Percentiles rank a stretch among this genome's conserved stretches.
Conservation (phyloP, 352 stramenopile genomes). For the Phytopythium delawarense region DNA sequence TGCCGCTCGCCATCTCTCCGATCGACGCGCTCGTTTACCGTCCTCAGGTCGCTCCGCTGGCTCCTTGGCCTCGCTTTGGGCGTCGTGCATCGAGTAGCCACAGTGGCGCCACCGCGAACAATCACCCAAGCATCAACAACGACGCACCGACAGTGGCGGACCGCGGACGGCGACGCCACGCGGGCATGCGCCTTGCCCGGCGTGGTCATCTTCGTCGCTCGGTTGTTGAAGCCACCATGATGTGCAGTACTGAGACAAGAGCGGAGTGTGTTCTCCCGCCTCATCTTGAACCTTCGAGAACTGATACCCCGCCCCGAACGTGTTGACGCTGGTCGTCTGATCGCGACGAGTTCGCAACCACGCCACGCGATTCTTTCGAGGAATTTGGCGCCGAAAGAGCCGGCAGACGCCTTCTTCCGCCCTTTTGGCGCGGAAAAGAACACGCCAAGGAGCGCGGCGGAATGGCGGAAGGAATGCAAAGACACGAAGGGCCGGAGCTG, state of each 20-base stretch:
- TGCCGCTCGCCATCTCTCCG: background rate
- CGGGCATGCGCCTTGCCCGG: background rate
- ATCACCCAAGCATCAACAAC: background rate
- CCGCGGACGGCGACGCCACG: background rate
- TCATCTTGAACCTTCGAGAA: background rate
- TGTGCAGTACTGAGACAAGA: background rate
- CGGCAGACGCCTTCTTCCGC: background rate
- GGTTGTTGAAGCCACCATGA: background rate
- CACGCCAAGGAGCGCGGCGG: background rate
- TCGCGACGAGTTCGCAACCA: background rate
- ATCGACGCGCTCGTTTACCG: background rate
- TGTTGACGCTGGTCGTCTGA: background rate
- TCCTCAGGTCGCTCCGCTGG: background rate
- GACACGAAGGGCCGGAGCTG: background rate
- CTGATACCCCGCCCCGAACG: background rate
- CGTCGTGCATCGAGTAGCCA: conserved; percentile 3
- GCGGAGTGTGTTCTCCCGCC: background rate
- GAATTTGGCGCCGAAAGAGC: conserved; percentile 1
- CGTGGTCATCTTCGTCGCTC: background rate
- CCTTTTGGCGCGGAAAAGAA: background rate
- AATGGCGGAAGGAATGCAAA: background rate
- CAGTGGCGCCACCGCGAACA: background rate
- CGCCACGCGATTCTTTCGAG: background rate
- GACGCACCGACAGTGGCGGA: background rate
- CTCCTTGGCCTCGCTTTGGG: background rate